Evolutionary conservation across 2,329 filamentous ascomycete genomes (phyloP).

Genomic region (Talaromyces sp.): DNA sequence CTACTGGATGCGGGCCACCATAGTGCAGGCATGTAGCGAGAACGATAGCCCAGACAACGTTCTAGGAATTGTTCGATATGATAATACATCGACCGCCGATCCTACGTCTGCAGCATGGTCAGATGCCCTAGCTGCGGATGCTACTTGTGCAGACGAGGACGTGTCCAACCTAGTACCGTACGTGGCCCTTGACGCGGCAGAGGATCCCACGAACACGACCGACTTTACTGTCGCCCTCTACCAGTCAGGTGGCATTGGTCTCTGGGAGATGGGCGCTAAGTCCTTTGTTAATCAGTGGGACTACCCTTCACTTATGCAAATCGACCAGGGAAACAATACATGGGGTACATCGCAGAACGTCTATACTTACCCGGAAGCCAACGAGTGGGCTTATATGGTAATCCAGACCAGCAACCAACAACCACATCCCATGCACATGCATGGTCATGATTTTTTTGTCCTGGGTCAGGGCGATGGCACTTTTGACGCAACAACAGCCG

Average conservation of each 20-base stretch:
- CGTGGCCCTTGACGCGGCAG: constrained; percentile 15
- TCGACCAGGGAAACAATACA: constrained; percentile 20
- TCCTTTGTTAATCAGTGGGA: constrained; percentile 25
- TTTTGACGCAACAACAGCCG: constrained; percentile 31
- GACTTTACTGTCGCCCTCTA: constrained; percentile 19
- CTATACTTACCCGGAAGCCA: constrained; percentile 22
- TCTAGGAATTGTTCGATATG: constrained; percentile 51
- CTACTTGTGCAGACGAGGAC: constrained; percentile 20
- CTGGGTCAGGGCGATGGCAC: constrained; percentile 51
- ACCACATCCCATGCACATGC: constrained; percentile 63
- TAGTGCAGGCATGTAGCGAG: constrained; percentile 41
- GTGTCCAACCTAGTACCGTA: constrained; percentile 23
- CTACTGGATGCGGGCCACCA: constrained; percentile 46
- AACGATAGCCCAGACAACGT: constrained; percentile 40
- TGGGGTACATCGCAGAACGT: constrained; percentile 23
- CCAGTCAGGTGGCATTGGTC: constrained; percentile 21
- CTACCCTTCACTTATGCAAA: constrained; percentile 21
- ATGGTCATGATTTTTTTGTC: constrained; percentile 69
- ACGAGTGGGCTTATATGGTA: constrained; percentile 30
- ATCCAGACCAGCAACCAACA: constrained; percentile 25
- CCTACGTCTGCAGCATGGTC: constrained; percentile 20
- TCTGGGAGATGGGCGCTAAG: constrained; percentile 34
- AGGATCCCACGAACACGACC: constrained; percentile 19
- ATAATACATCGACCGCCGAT: constrained; percentile 22
- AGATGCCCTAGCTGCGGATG: constrained; percentile 9